phyloP scores from a whole-genome alignment of 371 early-diverging fungal species.

The Rhizopus arrhizus region DNA sequence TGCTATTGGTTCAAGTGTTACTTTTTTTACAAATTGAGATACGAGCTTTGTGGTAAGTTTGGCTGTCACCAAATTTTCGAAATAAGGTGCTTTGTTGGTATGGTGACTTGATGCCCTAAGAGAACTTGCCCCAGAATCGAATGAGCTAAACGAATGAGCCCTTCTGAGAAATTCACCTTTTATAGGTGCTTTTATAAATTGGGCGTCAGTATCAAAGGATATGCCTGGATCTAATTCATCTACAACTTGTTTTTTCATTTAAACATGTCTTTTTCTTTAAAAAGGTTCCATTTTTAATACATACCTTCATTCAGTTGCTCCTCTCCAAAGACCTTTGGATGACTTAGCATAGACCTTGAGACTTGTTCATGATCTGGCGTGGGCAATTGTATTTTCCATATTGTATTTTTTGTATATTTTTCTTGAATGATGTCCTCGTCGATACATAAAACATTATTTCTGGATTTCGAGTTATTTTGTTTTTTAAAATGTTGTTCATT shows the following conservation, averaged over 20 bases:
- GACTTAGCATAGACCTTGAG: not conserved
- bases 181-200: not conserved
- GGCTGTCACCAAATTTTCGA: constrained; percentile 13
- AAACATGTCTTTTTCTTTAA: no score
- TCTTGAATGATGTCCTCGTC: constrained; percentile 21
- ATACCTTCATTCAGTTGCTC: not conserved
- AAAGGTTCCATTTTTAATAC: no score
- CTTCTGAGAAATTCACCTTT: not conserved
- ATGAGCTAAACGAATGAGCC: constrained; percentile 1
- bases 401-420: constrained; percentile 10
- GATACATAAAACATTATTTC: constrained; percentile 22
- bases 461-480: not conserved
- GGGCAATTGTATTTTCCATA: constrained; percentile 25
- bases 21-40: constrained; percentile 22
- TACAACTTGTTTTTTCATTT: not conserved
- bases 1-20: constrained; percentile 24
- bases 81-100: constrained; percentile 26
- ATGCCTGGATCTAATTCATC: not conserved
- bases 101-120: constrained; percentile 3
- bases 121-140: not conserved
- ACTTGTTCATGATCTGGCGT: not conserved
- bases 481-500: not conserved
- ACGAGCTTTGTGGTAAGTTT: constrained; percentile 15
- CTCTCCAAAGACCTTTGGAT: not conserved
- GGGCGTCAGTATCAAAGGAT: not conserved